phyloP scores from a whole-genome alignment of 2,329 filamentous ascomycete species.

The Hypoxylon sp. region DNA sequence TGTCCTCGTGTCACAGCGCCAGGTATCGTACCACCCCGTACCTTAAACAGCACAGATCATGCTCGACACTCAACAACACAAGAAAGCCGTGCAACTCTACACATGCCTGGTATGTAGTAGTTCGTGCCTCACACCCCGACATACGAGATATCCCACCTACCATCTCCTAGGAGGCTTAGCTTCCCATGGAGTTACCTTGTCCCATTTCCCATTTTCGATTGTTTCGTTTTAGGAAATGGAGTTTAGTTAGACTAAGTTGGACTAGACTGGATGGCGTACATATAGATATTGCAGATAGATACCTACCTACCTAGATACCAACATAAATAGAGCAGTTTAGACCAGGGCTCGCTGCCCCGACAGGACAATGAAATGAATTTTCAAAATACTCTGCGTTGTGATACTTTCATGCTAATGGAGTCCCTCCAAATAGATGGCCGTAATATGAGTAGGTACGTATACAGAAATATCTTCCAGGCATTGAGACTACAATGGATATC shows the following conservation, averaged over 20 bases:
- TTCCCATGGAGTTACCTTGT: too few relatives aligned
- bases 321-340: background rate
- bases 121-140: background rate
- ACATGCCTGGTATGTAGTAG: background rate
- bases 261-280: constrained; percentile 6
- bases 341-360: background rate
- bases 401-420: background rate
- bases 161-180: background rate
- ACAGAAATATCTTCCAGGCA: background rate
- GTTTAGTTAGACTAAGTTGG: constrained; percentile 1
- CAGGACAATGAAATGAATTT: background rate
- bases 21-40: background rate
- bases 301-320: constrained; percentile 1
- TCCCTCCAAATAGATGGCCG: background rate
- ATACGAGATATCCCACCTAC: background rate
- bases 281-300: constrained; percentile 9
- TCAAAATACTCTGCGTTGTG: background rate
- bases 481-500: background rate
- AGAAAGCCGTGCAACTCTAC: background rate
- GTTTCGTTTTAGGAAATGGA: constrained; percentile 2
- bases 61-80: background rate
- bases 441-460: background rate
- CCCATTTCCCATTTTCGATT: background rate
- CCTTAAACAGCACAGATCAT: constrained; percentile 1
- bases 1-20: background rate